Percentiles rank a stretch among this genome's conserved stretches.
Evolutionary conservation across 768 basidiomycete species (phyloP).

Genomic region (Naganishia antarctica): DNA sequence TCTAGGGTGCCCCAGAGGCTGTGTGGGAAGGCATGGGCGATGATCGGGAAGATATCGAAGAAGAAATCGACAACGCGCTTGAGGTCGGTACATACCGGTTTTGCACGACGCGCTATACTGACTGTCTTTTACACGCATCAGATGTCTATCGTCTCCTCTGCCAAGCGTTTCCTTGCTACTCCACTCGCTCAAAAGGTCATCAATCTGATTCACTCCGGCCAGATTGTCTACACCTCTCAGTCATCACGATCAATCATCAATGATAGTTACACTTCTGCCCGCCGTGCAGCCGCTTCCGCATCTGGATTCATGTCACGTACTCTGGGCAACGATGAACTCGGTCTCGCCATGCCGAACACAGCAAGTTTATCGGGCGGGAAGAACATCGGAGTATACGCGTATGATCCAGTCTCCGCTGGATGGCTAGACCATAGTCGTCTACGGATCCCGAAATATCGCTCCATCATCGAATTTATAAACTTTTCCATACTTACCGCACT

Average conservation of each 20-base stretch:
- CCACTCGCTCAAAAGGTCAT: constrained; percentile 81
- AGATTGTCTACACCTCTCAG: constrained; percentile 51
- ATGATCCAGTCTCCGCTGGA: constrained; percentile 45
- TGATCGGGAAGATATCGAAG: constrained; percentile 58
- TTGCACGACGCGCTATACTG: no score
- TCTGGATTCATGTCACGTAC: constrained; percentile 24
- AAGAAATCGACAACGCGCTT: constrained; percentile 68
- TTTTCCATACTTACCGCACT: constrained; percentile 64
- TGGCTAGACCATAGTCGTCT: constrained; percentile 77
- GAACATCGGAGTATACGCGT: constrained; percentile 55
- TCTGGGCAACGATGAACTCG: constrained; percentile 52
- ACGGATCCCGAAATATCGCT: constrained; percentile 66
- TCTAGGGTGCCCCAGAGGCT: constrained; percentile 59
- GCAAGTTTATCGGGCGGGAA: constrained; percentile 58
- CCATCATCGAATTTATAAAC: constrained; percentile 62
- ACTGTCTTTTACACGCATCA: no score
- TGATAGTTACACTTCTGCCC: constrained; percentile 70
- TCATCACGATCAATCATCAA: constrained; percentile 69
- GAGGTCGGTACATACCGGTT: constrained; percentile 70
- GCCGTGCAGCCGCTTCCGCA: constrained; percentile 10
- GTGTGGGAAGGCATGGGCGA: constrained; percentile 61
- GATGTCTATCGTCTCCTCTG: constrained; percentile 82
- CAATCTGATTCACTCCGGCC: constrained; percentile 72
- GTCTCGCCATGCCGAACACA: constrained; percentile 58
- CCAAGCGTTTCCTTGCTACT: constrained; percentile 76